Evolutionary conservation across 305 asterid genomes (phyloP).

Genomic region (Fraxinus latifolia): DNA sequence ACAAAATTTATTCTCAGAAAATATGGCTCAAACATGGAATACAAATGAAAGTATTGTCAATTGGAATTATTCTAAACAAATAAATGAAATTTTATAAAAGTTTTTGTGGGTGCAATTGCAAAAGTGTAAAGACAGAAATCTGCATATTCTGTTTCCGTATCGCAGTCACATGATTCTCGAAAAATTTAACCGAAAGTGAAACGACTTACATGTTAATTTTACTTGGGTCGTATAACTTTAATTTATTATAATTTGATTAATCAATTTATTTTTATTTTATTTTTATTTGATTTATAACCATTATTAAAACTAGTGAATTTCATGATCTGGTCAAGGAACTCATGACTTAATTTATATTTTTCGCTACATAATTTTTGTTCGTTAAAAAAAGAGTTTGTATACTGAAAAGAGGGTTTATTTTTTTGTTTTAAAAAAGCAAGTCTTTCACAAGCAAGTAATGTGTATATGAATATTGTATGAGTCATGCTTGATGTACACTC

Average conservation of each 20-base stretch:
- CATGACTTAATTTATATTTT: background rate
- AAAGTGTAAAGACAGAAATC: background rate
- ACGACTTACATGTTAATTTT: background rate
- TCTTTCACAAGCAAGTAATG: background rate
- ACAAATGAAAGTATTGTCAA: background rate
- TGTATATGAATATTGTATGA: background rate
- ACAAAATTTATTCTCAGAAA: too few relatives aligned
- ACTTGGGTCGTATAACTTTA: background rate
- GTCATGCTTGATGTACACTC: too few relatives aligned
- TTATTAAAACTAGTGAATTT: background rate
- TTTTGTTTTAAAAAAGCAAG: background rate
- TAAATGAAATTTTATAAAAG: background rate
- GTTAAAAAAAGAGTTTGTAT: too few relatives aligned
- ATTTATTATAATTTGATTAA: background rate
- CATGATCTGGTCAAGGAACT: background rate
- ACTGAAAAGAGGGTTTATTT: too few relatives aligned
- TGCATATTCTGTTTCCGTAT: background rate
- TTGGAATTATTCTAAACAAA: background rate
- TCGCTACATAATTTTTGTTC: too few relatives aligned
- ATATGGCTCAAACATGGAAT: background rate
- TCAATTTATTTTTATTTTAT: too few relatives aligned
- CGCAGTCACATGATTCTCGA: background rate
- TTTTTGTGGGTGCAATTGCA: background rate
- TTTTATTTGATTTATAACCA: background rate
- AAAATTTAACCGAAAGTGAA: background rate